phyloP scores from a whole-genome alignment of 106 monocot species.

The Platanthera zijinensis region DNA sequence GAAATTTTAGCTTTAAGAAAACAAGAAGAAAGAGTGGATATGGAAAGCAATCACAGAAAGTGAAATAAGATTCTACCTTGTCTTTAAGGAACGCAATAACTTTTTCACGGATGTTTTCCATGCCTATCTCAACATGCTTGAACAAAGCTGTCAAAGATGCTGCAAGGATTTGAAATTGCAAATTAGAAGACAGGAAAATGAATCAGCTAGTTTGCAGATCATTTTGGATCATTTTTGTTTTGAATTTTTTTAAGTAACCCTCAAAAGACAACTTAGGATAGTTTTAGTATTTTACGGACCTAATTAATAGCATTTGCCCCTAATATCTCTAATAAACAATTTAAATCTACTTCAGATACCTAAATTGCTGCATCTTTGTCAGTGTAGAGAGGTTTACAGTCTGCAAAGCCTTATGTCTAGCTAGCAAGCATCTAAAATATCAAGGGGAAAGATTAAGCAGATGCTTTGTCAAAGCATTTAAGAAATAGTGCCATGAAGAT shows the following conservation, averaged over 20 bases:
- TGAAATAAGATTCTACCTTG: conserved; percentile 43
- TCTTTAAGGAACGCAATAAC: conserved; percentile 90
- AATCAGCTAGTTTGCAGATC: background rate
- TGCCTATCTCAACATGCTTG: conserved; percentile 71
- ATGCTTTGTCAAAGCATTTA: background rate
- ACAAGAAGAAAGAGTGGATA: conserved; percentile 8
- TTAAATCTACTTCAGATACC: background rate
- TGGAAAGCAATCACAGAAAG: background rate
- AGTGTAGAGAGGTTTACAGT: no score
- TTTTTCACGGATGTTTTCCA: conserved; percentile 90
- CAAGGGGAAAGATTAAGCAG: background rate
- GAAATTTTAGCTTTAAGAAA: background rate
- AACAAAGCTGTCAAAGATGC: conserved; percentile 85
- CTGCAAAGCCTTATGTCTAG: background rate
- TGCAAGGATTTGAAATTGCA: conserved; percentile 18
- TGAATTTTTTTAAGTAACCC: background rate
- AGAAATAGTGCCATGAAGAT: background rate
- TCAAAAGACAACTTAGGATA: background rate
- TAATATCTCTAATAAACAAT: background rate
- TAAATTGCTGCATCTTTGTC: background rate
- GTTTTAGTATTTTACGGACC: background rate
- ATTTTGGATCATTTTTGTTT: background rate
- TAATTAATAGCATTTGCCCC: background rate
- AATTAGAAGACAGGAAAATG: background rate
- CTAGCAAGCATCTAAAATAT: background rate